A percentile compares a stretch with the other conserved stretches of the same genome.
phyloP scores from a whole-genome alignment of 345 rosid genomes.

The Euphorbia lathyris region DNA sequence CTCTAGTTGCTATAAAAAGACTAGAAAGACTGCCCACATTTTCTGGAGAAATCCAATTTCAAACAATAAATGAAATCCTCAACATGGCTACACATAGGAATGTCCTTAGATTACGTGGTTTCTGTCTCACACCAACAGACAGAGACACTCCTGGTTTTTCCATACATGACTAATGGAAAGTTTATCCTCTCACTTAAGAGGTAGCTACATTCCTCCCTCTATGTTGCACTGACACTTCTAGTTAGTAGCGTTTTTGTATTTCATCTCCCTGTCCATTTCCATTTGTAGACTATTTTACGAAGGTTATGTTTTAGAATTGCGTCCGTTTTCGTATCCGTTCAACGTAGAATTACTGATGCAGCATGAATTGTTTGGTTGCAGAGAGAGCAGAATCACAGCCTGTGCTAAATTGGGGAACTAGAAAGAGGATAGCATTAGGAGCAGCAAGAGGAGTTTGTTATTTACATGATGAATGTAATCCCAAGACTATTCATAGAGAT shows the following conservation, averaged over 20 bases:
- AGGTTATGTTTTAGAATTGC: no score
- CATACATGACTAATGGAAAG: slow-evolving; percentile 16
- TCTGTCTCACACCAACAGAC: not conserved
- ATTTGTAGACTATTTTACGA: no score
- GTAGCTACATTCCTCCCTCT: no score
- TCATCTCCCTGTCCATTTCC: no score
- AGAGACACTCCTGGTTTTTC: slow-evolving; percentile 12
- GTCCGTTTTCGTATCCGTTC: no score
- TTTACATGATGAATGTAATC: slow-evolving; percentile 16
- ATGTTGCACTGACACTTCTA: no score
- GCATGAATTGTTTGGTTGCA: no score
- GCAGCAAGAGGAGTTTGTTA: slow-evolving; percentile 19
- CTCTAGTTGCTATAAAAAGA: slow-evolving; percentile 13
- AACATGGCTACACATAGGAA: slow-evolving; percentile 14
- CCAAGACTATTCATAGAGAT: slow-evolving; percentile 15
- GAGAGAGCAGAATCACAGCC: slow-evolving; percentile 1
- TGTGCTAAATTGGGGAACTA: slow-evolving; percentile 7
- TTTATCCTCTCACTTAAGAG: slow-evolving; percentile 11
- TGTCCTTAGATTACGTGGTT: slow-evolving; percentile 9
- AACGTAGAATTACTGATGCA: no score
- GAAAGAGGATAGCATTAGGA: slow-evolving; percentile 14
- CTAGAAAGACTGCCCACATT: not conserved
- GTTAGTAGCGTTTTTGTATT: no score
- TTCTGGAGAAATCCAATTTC: slow-evolving; percentile 13
- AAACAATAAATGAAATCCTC: slow-evolving; percentile 5